Evolutionary conservation across 306 rosid species (phyloP), one percentile per base, ranked within the genome.

Genomic region (Cucurbita maxima): DNA sequence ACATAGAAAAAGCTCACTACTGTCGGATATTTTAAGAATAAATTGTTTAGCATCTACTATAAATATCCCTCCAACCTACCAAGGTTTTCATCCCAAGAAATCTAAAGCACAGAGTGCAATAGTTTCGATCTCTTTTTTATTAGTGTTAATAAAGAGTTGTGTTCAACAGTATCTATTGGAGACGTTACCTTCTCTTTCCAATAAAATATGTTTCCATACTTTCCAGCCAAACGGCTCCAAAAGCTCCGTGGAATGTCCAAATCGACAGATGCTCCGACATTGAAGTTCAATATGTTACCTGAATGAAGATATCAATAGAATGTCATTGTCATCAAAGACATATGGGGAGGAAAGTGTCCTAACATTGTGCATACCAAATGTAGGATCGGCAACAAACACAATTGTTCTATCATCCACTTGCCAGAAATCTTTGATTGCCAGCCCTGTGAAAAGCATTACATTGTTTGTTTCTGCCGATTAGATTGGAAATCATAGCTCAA

Each of bases 341-440:
- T 50, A 71, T 48, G 72, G 22, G 54, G 37, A 68, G 7, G 34
- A 72, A 20, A 37, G 63, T 20, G 19, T 18, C n/a, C 10, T 66
- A 36, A 2, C 13, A 52, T 22, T 76, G 53, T 48, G 52, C 73
- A 77, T 90, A 94, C 98, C 98, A 79, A 94, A 90, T 15, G 97
- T 94, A 40, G 98, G 98, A 85, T 94, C 98, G 48, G 98, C 98
- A 77, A 94, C 98, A 81, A 94, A 94, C 50, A 94, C 97, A 60
- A 94, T 79, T 76, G 98, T 94, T 80, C 91, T 89, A 74, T 94
- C 98, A 89, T 94, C 98, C 80, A 94, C 96, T 85, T 85, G 88
- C 98, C 98, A 94, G 74, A 86, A 94, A 70, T 89, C 97, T 77
- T 86, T 94, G 54, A 94, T 75, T 9, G 98, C 98, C 88, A 94